A percentile compares a stretch with the other conserved stretches of the same genome.
Evolutionary conservation across 495 filamentous ascomycete species (phyloP).

Genomic region (Saxispiralis lemnorum): DNA sequence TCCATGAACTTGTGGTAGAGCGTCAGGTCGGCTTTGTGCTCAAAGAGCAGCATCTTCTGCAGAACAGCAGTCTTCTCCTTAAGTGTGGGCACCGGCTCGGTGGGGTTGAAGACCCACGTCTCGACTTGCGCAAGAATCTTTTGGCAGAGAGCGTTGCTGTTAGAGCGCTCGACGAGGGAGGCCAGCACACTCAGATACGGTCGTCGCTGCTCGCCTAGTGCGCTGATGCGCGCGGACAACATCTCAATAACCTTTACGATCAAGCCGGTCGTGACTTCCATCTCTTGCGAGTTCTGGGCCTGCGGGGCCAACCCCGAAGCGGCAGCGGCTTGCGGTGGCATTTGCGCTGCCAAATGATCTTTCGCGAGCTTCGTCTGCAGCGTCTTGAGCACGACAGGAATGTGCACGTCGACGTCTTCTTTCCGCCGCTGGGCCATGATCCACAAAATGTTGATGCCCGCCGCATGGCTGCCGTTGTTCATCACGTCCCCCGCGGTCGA

Average conservation of each 20-base stretch:
- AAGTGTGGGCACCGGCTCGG: conserved; percentile 81
- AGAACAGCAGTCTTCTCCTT: conserved; percentile 97
- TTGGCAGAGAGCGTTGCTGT: conserved; percentile 63
- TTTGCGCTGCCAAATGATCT: conserved; percentile 71
- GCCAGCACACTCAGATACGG: conserved; percentile 90
- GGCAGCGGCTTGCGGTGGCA: conserved; percentile 27
- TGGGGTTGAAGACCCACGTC: conserved; percentile 82
- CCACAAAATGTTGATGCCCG: conserved; percentile 81
- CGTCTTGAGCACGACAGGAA: conserved; percentile 76
- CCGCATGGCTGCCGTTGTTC: conserved; percentile 58
- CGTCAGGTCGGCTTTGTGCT: conserved; percentile 59
- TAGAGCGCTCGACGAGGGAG: conserved; percentile 82
- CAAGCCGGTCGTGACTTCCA: conserved; percentile 67
- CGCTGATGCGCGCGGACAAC: conserved; percentile 76
- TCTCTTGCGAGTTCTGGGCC: conserved; percentile 35
- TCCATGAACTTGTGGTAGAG: conserved; percentile 85
- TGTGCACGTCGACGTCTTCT: conserved; percentile 72
- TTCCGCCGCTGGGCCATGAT: conserved; percentile 70
- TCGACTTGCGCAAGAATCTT: conserved; percentile 93
- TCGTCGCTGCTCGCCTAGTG: conserved; percentile 75
- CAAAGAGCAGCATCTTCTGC: conserved; percentile 93
- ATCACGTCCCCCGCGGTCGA: conserved; percentile 67
- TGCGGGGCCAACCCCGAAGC: conserved; percentile 14
- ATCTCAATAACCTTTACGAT: conserved; percentile 91
- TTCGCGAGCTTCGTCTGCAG: conserved; percentile 82